Base-by-base conservation (phyloP, 176 grass and related monocot genomes). In the Oryza nivara region DNA sequence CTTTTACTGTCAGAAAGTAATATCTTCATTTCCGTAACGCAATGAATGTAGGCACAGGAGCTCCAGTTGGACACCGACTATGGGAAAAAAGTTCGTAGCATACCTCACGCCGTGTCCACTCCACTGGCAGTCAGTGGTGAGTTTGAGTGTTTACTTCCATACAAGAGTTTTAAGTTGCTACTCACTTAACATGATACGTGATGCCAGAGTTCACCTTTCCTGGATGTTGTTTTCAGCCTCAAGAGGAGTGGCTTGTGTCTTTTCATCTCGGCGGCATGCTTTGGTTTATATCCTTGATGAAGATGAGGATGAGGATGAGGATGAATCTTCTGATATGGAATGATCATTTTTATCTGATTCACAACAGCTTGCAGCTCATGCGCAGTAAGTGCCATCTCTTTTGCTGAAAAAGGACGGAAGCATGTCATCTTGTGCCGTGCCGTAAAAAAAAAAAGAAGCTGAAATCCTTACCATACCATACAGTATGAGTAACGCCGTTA, bases 261-360 rank as follows among this genome's bases (percentile, higher is more conserved):
- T 97, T 67, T 94, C 92, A 68, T 91, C 86, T 58, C 65, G 82
- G 67, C 83, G 92, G 80, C 90, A 97, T 87, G 88, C 90, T 44
- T 82, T 97, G 75, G 94, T 97, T 44, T 97, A 92, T 84, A 97
- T 97, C 80, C 94, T 97, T n/a, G 92, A 94, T 35, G 94, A 97
- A 85, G 92, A 97, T 19, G 94, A 97, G 82, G 85, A 92, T 6
- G 84, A 87, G 94, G 93, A 92, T 82, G 88, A 88, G 7, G 40
- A 41, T 8, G 40, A 41, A 72, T 67, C 46, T 88, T 93, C 91
- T 44, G 94, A 97, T 65, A 92, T 92, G 70, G 94, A 93, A 71
- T 97, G 87, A 96, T n/a, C 35, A 32, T 32, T 44, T 2, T 77
- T 67, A 48, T 81, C 44, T 65, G 38, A 20, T 49, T 78, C 5